A percentile compares a stretch with the other conserved stretches of the same genome.
Evolutionary conservation across 495 filamentous ascomycete species (phyloP).

Genomic region (Bathelium albidoporum): DNA sequence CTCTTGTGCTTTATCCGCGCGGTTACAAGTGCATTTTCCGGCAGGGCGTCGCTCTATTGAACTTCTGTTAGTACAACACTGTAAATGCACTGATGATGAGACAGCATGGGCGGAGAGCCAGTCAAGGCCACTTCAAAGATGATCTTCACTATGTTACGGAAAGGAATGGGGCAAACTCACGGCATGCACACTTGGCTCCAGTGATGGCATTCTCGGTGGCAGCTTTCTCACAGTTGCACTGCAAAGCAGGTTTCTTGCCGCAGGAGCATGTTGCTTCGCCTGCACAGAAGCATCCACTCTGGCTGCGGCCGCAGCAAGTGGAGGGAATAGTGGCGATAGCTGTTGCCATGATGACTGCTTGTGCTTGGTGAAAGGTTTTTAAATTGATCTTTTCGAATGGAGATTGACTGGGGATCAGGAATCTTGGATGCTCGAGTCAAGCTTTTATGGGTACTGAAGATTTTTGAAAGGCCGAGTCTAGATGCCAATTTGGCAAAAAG

Average conservation of each 20-base stretch:
- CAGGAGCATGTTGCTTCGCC: conserved; percentile 72
- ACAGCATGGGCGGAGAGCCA: too few species aligned
- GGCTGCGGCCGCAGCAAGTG: conserved; percentile 55
- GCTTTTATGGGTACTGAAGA: too few species aligned
- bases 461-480: too few species aligned
- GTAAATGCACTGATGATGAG: too few species aligned
- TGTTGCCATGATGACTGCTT: conserved; percentile 8
- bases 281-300: conserved; percentile 50
- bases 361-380: too few species aligned
- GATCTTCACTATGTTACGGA: too few species aligned
- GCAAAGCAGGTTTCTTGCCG: conserved; percentile 71
- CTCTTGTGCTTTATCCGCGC: conserved; percentile 40
- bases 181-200: conserved; percentile 78
- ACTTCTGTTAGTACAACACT: neutral
- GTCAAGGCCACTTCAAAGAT: too few species aligned
- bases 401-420: neutral
- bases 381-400: neutral
- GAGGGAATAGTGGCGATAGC: conserved; percentile 36
- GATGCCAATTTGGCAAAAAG: too few species aligned
- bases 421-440: neutral
- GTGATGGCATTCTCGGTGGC: conserved; percentile 58
- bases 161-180: conserved; percentile 38
- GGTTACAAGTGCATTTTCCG: neutral
- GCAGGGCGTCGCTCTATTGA: neutral
- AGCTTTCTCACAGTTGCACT: conserved; percentile 77